These are phyloP conservation scores for Zizania palustris DNA, from an alignment of 202 grass and related monocot species.

Conservation along the genomic window DNA sequence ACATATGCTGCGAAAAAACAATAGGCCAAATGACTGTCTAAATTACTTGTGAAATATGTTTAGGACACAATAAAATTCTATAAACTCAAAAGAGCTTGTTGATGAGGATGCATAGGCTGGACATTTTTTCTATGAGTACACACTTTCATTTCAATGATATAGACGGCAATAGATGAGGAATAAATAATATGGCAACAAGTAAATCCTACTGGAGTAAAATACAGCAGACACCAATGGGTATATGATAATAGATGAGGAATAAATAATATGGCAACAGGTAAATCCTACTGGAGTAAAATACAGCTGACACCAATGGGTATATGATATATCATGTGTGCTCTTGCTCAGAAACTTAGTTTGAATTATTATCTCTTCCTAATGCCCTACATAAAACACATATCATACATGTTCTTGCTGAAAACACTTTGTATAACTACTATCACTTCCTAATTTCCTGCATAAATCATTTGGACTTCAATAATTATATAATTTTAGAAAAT, in stretches of 20 bases:
- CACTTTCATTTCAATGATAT: slow-evolving; percentile 7
- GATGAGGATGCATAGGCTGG: slow-evolving; percentile 7
- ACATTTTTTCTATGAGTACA: background rate
- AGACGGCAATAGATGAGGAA: slow-evolving; percentile 19
- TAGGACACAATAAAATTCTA: background rate
- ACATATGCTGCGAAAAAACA: slow-evolving; percentile 27
- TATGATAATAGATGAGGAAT: slow-evolving; percentile 25
- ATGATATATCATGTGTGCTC: background rate
- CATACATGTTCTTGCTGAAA: background rate
- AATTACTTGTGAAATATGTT: slow-evolving; percentile 24
- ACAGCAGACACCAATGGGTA: background rate
- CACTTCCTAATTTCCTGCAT: background rate
- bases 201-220: background rate
- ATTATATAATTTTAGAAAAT: background rate
- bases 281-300: background rate
- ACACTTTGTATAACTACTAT: slow-evolving; percentile 2
- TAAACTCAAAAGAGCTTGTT: slow-evolving; percentile 3
- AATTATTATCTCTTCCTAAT: background rate
- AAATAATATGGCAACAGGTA: background rate
- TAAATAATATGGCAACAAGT: background rate
- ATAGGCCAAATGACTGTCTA: background rate
- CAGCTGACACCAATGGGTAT: background rate
- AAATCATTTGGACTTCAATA: background rate
- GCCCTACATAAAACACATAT: background rate
- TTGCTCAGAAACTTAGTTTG: background rate